These are phyloP conservation scores for Cymbopogon flexuosus DNA, from an alignment of 202 grass and related monocot species.

Conservation along the genomic window DNA sequence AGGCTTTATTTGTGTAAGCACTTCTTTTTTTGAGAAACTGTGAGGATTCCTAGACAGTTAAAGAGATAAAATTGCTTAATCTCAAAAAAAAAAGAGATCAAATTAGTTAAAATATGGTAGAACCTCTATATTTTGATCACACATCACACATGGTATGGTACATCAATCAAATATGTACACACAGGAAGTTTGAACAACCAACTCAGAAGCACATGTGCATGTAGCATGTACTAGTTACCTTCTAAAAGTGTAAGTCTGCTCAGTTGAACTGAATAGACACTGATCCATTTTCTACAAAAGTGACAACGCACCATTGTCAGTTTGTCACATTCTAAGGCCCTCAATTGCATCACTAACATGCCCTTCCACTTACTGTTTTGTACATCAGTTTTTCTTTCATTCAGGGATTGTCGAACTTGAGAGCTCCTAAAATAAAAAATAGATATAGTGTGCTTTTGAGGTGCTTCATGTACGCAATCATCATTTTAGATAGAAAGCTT, in stretches of 20 bases:
- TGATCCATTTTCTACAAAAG: not conserved
- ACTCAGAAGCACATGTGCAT: not conserved
- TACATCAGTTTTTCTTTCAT: not conserved
- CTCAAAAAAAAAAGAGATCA: too few relatives aligned
- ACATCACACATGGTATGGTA: not conserved
- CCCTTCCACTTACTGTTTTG: not conserved
- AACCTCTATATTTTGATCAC: not conserved
- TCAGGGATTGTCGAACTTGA: too few relatives aligned
- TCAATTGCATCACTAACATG: not conserved
- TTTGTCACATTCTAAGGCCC: not conserved
- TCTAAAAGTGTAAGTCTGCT: not conserved
- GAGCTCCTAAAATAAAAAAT: not conserved
- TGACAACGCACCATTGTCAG: not conserved
- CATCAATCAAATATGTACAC: not conserved
- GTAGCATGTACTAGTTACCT: not conserved
- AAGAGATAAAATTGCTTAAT: not conserved
- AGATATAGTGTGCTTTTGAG: not conserved
- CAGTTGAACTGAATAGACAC: not conserved
- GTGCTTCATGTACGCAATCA: not conserved
- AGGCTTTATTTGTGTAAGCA: too few relatives aligned
- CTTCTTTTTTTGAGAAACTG: too few relatives aligned
- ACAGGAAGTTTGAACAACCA: not conserved
- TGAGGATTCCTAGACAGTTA: not conserved
- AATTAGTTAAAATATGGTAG: not conserved
- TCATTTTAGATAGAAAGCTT: not conserved